Conservation (phyloP, 2,329 filamentous ascomycete species). For the Coniochaeta sp. region DNA sequence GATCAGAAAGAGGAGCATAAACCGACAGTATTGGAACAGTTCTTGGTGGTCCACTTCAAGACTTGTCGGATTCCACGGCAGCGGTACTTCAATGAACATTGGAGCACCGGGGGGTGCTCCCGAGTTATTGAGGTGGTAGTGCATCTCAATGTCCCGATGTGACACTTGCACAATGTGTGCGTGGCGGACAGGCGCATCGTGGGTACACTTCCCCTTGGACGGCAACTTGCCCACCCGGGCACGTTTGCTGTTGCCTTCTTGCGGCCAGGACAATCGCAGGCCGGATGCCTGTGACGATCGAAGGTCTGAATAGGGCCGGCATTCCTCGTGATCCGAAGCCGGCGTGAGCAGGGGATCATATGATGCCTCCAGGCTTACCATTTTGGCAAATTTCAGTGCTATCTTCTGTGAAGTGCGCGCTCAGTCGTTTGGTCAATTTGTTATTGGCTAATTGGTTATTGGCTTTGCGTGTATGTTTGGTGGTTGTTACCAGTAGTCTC, state of each 20-base stretch:
- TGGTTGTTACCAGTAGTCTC: too few species aligned
- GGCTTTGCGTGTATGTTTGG: too few species aligned
- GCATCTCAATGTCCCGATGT: conserved; percentile 11
- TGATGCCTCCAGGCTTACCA: not conserved
- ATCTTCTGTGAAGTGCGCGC: not conserved
- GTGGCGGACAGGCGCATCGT: not conserved
- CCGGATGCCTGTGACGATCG: not conserved
- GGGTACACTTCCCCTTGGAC: not conserved
- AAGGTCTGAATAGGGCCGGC: not conserved
- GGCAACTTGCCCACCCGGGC: conserved; percentile 9
- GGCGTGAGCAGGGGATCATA: not conserved
- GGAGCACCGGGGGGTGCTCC: not conserved
- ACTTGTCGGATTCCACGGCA: conserved; percentile 9
- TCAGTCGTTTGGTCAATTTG: not conserved
- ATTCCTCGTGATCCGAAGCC: not conserved
- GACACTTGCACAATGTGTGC: conserved; percentile 11
- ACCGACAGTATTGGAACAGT: not conserved
- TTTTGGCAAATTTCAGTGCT: not conserved
- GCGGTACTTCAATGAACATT: conserved; percentile 7
- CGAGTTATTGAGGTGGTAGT: conserved; percentile 9
- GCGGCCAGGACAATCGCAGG: conserved; percentile 14
- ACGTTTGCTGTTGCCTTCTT: conserved; percentile 10
- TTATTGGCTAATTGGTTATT: too few species aligned
- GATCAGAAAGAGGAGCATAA: not conserved
- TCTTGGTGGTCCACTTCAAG: conserved; percentile 8